phyloP scores from a whole-genome alignment of 1,139 yeast species.

The Taiozyma onychis region DNA sequence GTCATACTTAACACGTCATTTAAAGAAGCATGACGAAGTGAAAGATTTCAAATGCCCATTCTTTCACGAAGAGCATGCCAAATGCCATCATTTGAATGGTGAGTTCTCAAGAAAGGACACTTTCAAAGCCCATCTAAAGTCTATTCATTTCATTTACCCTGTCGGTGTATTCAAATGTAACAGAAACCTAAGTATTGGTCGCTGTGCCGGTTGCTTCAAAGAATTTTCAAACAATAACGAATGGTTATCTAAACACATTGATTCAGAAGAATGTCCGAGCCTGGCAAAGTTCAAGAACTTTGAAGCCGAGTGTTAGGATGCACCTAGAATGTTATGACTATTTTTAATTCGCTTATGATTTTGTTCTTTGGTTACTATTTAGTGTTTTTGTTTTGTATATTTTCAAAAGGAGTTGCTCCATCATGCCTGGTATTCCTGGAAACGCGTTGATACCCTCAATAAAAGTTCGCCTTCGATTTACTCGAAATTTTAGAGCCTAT shows the following conservation, averaged over 20 bases:
- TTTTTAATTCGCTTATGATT: background rate
- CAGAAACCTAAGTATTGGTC: slow-evolving; percentile 57
- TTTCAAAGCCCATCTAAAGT: slow-evolving; percentile 81
- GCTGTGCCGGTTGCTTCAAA: slow-evolving; percentile 77
- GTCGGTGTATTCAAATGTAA: slow-evolving; percentile 68
- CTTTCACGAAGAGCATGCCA: slow-evolving; percentile 39
- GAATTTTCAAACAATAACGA: slow-evolving; percentile 63
- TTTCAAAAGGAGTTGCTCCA: background rate
- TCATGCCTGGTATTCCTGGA: background rate
- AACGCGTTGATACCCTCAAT: background rate
- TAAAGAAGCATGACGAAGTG: slow-evolving; percentile 70
- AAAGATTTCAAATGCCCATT: slow-evolving; percentile 86
- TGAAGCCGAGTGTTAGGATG: background rate
- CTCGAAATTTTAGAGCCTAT: too few relatives aligned
- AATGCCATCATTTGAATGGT: slow-evolving; percentile 82
- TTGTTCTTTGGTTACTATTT: background rate
- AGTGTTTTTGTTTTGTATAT: background rate
- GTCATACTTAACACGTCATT: slow-evolving; percentile 83
- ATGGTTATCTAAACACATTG: slow-evolving; percentile 82
- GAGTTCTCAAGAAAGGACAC: slow-evolving; percentile 90
- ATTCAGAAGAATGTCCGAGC: slow-evolving; percentile 59
- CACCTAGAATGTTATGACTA: background rate
- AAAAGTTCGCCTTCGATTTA: background rate
- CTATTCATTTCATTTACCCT: slow-evolving; percentile 82
- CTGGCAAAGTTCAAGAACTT: slow-evolving; percentile 25